phyloP scores from a whole-genome alignment of 2,329 filamentous ascomycete genomes.

The Alternaria metachromatica region DNA sequence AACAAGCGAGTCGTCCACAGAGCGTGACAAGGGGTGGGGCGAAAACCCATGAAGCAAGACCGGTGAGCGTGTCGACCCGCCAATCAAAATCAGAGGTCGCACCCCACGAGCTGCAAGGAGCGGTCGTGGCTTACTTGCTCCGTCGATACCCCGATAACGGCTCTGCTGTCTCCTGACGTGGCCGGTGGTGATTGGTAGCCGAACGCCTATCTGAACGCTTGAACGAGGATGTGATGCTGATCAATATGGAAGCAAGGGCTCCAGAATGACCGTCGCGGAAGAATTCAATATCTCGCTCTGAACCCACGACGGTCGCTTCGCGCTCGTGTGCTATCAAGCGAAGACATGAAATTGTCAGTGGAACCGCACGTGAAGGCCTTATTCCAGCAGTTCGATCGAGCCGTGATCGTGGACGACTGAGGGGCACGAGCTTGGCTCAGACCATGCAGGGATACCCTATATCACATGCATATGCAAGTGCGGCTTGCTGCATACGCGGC shows the following conservation, averaged over 20 bases:
- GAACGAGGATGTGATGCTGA: constrained; percentile 25
- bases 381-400: constrained; percentile 26
- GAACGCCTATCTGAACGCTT: constrained; percentile 38
- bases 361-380: constrained; percentile 26
- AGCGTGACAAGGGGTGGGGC: constrained; percentile 32
- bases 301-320: not conserved
- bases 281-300: not conserved
- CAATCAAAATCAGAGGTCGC: constrained; percentile 30
- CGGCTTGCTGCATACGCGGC: constrained; percentile 44
- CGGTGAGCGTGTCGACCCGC: constrained; percentile 30
- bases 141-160: constrained; percentile 47
- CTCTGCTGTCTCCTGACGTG: constrained; percentile 46
- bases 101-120: constrained; percentile 44
- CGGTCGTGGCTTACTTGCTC: constrained; percentile 42
- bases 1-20: constrained; percentile 35
- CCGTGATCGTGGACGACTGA: constrained; percentile 27
- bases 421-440: constrained; percentile 26
- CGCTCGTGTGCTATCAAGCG: constrained; percentile 9
- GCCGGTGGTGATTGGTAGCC: constrained; percentile 44
- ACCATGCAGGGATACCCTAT: constrained; percentile 37
- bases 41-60: constrained; percentile 28
- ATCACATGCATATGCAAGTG: constrained; percentile 49
- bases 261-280: constrained; percentile 4
- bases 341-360: constrained; percentile 20
- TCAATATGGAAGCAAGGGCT: constrained; percentile 10